Evolutionary conservation across 805 yeast species (phyloP).

Genomic region (Metschnikowia anglica): DNA sequence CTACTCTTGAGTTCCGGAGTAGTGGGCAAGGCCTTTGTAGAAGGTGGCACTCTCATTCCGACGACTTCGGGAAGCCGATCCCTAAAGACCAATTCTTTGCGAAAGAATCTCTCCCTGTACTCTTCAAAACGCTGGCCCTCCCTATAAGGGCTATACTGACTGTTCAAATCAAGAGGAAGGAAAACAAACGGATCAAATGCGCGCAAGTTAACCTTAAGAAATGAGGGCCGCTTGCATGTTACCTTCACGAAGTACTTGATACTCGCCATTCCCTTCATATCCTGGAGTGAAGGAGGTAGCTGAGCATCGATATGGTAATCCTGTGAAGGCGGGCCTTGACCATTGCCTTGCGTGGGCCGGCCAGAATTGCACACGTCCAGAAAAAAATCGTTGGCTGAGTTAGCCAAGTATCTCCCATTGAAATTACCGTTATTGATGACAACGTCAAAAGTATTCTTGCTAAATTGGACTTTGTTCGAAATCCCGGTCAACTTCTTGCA

Average conservation of each 20-base stretch:
- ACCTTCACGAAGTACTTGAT: constrained; percentile 58
- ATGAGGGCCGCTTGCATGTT: constrained; percentile 54
- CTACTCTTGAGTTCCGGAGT: constrained; percentile 13
- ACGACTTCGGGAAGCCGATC: constrained; percentile 25
- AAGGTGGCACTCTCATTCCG: constrained; percentile 5
- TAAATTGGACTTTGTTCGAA: constrained; percentile 34
- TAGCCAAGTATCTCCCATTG: constrained; percentile 20
- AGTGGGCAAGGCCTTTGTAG: constrained; percentile 8
- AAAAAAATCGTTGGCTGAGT: constrained; percentile 18
- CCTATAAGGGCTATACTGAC: constrained; percentile 20
- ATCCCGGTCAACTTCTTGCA: constrained; percentile 32
- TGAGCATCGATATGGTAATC: constrained; percentile 15
- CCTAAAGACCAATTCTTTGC: constrained; percentile 40
- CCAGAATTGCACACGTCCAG: constrained; percentile 1
- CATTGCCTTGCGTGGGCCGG: neutral
- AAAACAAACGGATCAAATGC: constrained; percentile 51
- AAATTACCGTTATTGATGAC: constrained; percentile 32
- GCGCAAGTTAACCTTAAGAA: constrained; percentile 49
- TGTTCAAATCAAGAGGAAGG: constrained; percentile 47
- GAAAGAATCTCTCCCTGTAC: constrained; percentile 43
- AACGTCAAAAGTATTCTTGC: constrained; percentile 29
- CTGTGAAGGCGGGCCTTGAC: neutral
- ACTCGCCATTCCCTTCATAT: constrained; percentile 30
- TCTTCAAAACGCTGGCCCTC: constrained; percentile 26
- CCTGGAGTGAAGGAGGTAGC: constrained; percentile 18